These are phyloP conservation scores for Colletotrichum graminicola DNA, from an alignment of 2,329 filamentous ascomycete genomes.

Conservation along the genomic window DNA sequence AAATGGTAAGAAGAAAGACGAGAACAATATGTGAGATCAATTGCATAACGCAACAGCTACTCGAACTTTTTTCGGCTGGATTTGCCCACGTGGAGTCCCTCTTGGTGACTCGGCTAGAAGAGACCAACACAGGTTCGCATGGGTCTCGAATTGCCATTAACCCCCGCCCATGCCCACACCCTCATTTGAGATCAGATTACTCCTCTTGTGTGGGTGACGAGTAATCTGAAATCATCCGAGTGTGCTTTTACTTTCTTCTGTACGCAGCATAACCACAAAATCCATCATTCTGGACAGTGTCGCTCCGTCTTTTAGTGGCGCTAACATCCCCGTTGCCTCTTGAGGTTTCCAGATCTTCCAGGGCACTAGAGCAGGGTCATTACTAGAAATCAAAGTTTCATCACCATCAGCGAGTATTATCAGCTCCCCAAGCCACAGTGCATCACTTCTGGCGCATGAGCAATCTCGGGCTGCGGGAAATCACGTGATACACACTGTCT, in stretches of 20 bases:
- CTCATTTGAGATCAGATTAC: neutral
- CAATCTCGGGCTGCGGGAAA: neutral
- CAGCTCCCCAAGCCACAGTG: neutral
- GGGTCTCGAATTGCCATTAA: neutral
- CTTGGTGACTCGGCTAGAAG: neutral
- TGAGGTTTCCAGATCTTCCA: neutral
- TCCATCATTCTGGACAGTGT: neutral
- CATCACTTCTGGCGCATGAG: neutral
- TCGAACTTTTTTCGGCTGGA: neutral
- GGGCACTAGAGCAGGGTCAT: neutral
- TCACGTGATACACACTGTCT: neutral
- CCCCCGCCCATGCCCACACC: neutral
- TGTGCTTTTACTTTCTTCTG: neutral
- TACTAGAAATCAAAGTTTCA: neutral
- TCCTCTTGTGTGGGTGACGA: neutral
- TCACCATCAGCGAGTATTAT: neutral
- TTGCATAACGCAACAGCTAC: neutral
- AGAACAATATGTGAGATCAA: neutral
- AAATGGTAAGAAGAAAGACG: too few relatives aligned
- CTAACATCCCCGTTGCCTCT: too few relatives aligned
- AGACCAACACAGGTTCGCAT: neutral
- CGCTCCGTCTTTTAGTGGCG: neutral
- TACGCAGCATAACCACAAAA: neutral
- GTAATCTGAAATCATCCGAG: neutral
- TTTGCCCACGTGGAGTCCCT: neutral